Percentiles rank a stretch among this genome's conserved stretches.
Evolutionary conservation across 2,329 filamentous ascomycete species (phyloP).

Genomic region (Teratosphaeria destructans): DNA sequence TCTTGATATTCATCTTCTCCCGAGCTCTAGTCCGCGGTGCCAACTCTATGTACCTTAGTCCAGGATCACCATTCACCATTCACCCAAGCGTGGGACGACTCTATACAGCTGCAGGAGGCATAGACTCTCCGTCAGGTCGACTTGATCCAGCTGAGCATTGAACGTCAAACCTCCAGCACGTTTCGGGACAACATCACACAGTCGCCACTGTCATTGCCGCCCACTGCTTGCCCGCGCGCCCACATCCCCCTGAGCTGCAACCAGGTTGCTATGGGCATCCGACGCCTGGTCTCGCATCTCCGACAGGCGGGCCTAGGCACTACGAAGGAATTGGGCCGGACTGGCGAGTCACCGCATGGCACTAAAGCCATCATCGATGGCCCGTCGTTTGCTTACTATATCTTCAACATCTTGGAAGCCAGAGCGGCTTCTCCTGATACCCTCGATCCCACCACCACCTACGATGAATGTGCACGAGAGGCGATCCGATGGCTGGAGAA

Average conservation of each 20-base stretch:
- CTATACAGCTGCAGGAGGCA: too few relatives aligned
- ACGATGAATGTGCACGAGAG: slow-evolving; percentile 50
- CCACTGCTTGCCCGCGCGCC: not conserved
- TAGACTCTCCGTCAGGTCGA: too few relatives aligned
- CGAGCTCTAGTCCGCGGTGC: too few relatives aligned
- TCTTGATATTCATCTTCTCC: too few relatives aligned
- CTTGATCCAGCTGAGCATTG: too few relatives aligned
- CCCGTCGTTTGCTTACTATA: slow-evolving; percentile 64
- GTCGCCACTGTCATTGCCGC: not conserved
- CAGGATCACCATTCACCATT: too few relatives aligned
- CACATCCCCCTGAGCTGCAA: too few relatives aligned
- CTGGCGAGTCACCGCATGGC: slow-evolving; percentile 3
- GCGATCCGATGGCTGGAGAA: slow-evolving; percentile 53
- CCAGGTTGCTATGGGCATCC: slow-evolving; percentile 14
- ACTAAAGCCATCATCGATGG: slow-evolving; percentile 56
- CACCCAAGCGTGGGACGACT: too few relatives aligned
- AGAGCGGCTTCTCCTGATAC: not conserved
- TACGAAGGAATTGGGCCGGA: not conserved
- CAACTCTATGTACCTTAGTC: too few relatives aligned
- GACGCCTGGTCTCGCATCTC: slow-evolving; percentile 13
- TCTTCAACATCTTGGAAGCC: slow-evolving; percentile 41
- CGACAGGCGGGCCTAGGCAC: slow-evolving; percentile 3
- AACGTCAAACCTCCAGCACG: too few relatives aligned
- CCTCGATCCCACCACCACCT: slow-evolving; percentile 24
- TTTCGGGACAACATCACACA: not conserved